Conservation (phyloP, 305 asterid species). For the Andrographis paniculata region DNA sequence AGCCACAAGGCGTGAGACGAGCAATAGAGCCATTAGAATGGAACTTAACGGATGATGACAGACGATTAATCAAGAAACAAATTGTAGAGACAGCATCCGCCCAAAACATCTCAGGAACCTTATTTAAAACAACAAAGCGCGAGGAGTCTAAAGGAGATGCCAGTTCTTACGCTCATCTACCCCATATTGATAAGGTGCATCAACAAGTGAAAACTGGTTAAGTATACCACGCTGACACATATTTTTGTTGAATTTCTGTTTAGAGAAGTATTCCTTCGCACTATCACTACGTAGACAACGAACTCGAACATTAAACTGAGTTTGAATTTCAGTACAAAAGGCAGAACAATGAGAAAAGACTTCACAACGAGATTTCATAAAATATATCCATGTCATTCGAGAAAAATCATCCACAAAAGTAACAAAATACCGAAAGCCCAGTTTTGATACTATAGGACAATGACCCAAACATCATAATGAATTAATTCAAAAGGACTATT, state of each 20-base stretch:
- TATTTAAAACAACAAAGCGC: background rate
- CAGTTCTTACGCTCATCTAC: background rate
- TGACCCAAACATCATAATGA: constrained; percentile 12
- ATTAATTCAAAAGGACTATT: constrained; percentile 9
- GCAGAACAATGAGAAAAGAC: background rate
- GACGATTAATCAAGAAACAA: background rate
- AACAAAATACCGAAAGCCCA: constrained; percentile 2
- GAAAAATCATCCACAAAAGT: constrained; percentile 7
- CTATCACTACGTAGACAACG: constrained; percentile 2
- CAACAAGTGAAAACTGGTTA: background rate
- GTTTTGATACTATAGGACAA: background rate
- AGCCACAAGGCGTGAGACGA: background rate
- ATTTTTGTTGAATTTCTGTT: background rate
- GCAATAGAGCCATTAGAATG: background rate
- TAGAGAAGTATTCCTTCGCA: background rate
- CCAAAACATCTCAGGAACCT: background rate
- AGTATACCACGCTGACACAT: background rate
- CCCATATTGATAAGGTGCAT: background rate
- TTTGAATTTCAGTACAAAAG: background rate
- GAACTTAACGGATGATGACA: background rate
- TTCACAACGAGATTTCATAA: constrained; percentile 3
- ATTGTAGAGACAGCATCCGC: background rate
- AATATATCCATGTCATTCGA: background rate
- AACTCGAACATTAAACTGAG: background rate
- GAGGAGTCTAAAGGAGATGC: background rate